Conservation (phyloP, 805 yeast species). For the Yamadazyma tumulicola region DNA sequence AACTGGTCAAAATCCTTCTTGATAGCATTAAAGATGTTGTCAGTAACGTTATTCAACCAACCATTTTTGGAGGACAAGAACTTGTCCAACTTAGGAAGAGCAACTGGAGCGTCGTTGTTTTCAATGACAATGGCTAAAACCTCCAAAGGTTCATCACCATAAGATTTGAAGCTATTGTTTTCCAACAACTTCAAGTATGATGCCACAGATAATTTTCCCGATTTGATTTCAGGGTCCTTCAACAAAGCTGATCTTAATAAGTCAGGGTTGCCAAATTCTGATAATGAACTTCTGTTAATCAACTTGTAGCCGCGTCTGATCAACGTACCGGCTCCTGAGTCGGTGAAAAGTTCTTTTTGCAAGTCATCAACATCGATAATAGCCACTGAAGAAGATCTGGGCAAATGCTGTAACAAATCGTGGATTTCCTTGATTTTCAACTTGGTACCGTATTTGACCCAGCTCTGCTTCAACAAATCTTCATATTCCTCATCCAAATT, state of each 20-base stretch:
- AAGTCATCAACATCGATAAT: conserved; percentile 92
- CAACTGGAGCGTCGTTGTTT: conserved; percentile 19
- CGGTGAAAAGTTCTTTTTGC: conserved; percentile 96
- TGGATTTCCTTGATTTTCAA: conserved; percentile 94
- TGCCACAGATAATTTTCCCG: conserved; percentile 73
- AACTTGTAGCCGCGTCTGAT: conserved; percentile 96
- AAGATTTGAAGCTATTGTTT: conserved; percentile 60
- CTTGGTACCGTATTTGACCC: conserved; percentile 99
- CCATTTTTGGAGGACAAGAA: conserved; percentile 85
- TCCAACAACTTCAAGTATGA: conserved; percentile 75
- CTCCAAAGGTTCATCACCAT: conserved; percentile 94
- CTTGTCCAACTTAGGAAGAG: conserved; percentile 67
- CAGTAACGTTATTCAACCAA: conserved; percentile 97
- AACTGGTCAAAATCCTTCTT: conserved; percentile 68
- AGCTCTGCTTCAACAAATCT: conserved; percentile 80
- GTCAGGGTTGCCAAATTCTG: conserved; percentile 72
- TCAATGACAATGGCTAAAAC: conserved; percentile 79
- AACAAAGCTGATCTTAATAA: conserved; percentile 70
- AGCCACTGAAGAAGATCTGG: conserved; percentile 96
- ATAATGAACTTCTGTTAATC: conserved; percentile 62
- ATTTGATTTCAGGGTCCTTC: conserved; percentile 70
- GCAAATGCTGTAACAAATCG: conserved; percentile 88
- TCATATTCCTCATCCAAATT: conserved; percentile 97
- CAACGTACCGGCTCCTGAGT: conserved; percentile 98
- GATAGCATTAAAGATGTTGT: conserved; percentile 83